Percentiles rank a stretch among this genome's conserved stretches.
phyloP scores from a whole-genome alignment of 1,139 yeast genomes.

The Chernovozyma sophiae-reginae region DNA sequence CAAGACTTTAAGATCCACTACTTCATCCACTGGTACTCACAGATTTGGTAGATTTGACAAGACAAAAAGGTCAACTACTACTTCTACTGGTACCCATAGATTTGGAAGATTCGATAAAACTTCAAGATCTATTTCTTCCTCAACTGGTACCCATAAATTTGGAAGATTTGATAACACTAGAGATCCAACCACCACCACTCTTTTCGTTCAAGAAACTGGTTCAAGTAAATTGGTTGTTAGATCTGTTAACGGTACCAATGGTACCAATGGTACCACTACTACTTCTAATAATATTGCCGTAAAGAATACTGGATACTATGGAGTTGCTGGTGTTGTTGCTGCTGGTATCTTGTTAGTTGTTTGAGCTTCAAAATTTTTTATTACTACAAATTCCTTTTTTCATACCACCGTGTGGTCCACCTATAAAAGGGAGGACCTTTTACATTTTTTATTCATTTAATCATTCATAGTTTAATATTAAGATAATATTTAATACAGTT shows the following conservation, averaged over 20 bases:
- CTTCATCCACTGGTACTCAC: slow-evolving; percentile 38
- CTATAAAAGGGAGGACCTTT: neutral
- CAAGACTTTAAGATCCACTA: slow-evolving; percentile 23
- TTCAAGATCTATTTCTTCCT: slow-evolving; percentile 26
- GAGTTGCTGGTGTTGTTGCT: slow-evolving; percentile 9
- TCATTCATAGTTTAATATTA: neutral
- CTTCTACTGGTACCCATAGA: slow-evolving; percentile 41
- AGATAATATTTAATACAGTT: no score
- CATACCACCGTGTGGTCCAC: neutral
- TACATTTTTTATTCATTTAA: neutral
- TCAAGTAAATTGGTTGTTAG: slow-evolving; percentile 32
- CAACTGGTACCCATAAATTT: slow-evolving; percentile 39
- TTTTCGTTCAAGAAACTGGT: slow-evolving; percentile 18
- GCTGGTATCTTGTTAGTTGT: slow-evolving; percentile 7
- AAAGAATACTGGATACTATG: slow-evolving; percentile 1
- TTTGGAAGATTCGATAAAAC: slow-evolving; percentile 35
- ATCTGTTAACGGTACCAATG: slow-evolving; percentile 4
- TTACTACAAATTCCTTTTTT: neutral
- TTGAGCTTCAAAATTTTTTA: neutral
- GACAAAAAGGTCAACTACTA: slow-evolving; percentile 26
- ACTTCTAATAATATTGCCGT: slow-evolving; percentile 4
- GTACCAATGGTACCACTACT: slow-evolving; percentile 4
- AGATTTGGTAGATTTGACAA: slow-evolving; percentile 39
- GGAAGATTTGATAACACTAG: slow-evolving; percentile 34
- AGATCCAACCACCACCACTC: slow-evolving; percentile 16